Evolutionary conservation across 2,329 filamentous ascomycete species (phyloP).

Genomic region (Thielaviopsis euricoi): DNA sequence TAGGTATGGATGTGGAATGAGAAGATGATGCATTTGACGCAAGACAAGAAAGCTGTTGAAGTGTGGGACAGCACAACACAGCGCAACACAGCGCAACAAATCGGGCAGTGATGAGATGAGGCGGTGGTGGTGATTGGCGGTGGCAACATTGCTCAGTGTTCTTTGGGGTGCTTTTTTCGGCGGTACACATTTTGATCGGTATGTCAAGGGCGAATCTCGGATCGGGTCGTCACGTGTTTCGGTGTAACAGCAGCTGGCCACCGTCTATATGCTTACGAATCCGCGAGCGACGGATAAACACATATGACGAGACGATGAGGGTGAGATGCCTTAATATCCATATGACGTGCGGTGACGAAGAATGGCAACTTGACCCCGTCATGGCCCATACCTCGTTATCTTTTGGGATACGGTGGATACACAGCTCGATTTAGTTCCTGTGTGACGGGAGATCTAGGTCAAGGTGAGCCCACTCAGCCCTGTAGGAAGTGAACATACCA

Average conservation of each 20-base stretch:
- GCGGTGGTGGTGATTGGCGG: neutral
- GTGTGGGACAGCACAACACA: too few species aligned
- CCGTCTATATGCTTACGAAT: neutral
- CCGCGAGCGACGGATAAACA: neutral
- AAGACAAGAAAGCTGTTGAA: too few species aligned
- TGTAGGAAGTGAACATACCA: neutral
- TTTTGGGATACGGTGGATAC: too few species aligned
- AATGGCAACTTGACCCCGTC: neutral
- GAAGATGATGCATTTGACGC: conserved; percentile 7
- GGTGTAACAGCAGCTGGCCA: neutral
- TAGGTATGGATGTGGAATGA: conserved; percentile 5
- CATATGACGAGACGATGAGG: neutral
- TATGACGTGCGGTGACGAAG: neutral
- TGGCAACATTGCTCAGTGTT: neutral
- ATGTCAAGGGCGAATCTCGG: too few species aligned
- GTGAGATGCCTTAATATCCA: neutral
- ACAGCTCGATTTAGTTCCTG: neutral
- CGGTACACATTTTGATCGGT: neutral
- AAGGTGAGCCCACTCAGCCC: neutral
- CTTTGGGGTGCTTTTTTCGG: neutral
- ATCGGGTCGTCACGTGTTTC: neutral
- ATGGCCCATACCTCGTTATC: too few species aligned
- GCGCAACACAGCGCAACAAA: too few species aligned
- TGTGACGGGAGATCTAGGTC: neutral
- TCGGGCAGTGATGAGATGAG: too few species aligned